Base-by-base conservation (phyloP, 805 yeast genomes). In the Danielia reshetovae region DNA sequence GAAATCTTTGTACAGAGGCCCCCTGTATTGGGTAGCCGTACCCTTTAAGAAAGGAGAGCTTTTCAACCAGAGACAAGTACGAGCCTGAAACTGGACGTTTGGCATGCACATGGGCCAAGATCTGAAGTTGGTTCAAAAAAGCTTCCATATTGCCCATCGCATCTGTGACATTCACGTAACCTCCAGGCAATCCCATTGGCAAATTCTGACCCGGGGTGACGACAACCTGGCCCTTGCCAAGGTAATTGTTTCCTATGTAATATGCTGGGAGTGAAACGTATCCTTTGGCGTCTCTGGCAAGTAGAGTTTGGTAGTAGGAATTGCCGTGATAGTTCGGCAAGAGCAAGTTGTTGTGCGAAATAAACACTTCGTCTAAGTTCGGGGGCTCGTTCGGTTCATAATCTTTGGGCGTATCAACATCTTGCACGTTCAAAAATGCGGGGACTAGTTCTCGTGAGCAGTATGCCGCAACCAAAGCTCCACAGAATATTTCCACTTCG, bases 71-170 rank as follows among this genome's bases (percentile, higher is more conserved):
- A 19, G 7, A 7, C 22, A 19, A 7, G 22, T 19, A 19, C 9
- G 7, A 7, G 9, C 9, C 22, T 9, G 22, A 19, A 9, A 19
- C 7, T 7, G 22, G 9, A 7, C 9, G 19, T 15, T 30, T 38
- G 16, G 27, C 48, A 48, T 48, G 69, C 21, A 48, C 43, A 35
- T 40, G 57, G 38, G 44, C 54, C 37, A 68, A 34, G 0, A 70
- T 35, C 40, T 70, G 75, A 33, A 64, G 52, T 45, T 67, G 69
- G 46, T 65, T 61, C 24, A 61, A 22, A 34, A 61, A 40, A 12
- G 53, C 46, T 39, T 54, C 60, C 43, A 54, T 46, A 14, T 49
- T 43, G 9, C 42, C 39, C 12, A 55, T 37, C 2, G 57, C 56
- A 21, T 52, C 45, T 7, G 45, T 31, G 11, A 65, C 38, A 8